These are phyloP conservation scores for Ophiostoma tasmaniense DNA, from an alignment of 2,329 filamentous ascomycete genomes.

Conservation along the genomic window DNA sequence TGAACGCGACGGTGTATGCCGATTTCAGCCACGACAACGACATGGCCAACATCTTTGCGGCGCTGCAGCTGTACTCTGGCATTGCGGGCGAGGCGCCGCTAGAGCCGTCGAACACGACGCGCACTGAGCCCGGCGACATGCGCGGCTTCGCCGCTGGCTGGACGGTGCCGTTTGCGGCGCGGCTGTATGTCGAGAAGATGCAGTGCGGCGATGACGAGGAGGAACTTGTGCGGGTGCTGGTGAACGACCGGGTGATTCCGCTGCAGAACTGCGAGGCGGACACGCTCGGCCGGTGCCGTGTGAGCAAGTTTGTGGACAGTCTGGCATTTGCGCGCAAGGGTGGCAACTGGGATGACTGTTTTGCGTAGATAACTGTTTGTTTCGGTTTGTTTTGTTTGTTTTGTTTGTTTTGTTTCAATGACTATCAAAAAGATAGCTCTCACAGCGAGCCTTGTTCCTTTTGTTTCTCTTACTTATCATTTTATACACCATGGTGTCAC, in stretches of 20 bases:
- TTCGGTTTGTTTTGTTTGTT: not conserved
- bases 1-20: conserved; percentile 62
- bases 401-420: not conserved
- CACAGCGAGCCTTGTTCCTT: not conserved
- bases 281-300: conserved; percentile 57
- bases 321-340: conserved; percentile 63
- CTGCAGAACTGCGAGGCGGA: conserved; percentile 64
- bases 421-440: not conserved
- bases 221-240: conserved; percentile 67
- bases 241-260: conserved; percentile 76
- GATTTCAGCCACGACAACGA: conserved; percentile 92
- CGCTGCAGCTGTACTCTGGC: conserved; percentile 66
- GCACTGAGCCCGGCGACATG: conserved; percentile 43
- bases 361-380: conserved; percentile 22
- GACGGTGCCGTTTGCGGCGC: conserved; percentile 72
- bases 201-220: conserved; percentile 46
- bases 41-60: conserved; percentile 67
- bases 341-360: conserved; percentile 66
- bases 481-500: not conserved
- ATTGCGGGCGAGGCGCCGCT: not conserved
- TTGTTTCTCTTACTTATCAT: not conserved
- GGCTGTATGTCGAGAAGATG: conserved; percentile 86
- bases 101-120: conserved; percentile 43
- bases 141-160: conserved; percentile 67
- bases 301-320: conserved; percentile 64